Percentiles rank a stretch among this genome's conserved stretches.
Evolutionary conservation across 306 rosid species (phyloP).

Genomic region (Casuarina equisetifolia): DNA sequence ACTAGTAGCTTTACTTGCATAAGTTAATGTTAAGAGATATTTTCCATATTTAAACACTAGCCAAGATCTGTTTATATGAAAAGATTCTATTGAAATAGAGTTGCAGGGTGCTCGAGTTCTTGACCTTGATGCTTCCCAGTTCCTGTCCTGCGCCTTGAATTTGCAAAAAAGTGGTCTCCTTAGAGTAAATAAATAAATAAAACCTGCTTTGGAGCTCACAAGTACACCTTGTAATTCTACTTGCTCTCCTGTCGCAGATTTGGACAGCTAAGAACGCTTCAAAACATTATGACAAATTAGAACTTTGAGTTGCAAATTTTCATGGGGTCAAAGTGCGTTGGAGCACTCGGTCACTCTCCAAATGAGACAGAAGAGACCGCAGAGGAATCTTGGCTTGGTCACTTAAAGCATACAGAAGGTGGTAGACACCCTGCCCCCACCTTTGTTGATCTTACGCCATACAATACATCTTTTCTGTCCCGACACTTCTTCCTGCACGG

Average conservation of each 20-base stretch:
- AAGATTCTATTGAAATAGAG: no score
- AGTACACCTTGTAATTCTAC: conserved; percentile 18
- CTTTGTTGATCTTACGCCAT: conserved; percentile 51
- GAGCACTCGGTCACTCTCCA: conserved; percentile 44
- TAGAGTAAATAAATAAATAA: neutral
- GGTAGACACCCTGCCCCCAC: conserved; percentile 70
- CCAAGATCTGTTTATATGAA: no score
- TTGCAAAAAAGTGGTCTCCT: neutral
- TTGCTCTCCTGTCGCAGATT: conserved; percentile 32
- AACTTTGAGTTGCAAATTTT: conserved; percentile 27
- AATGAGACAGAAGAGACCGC: conserved; percentile 46
- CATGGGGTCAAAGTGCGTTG: conserved; percentile 38
- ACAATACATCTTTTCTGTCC: conserved; percentile 21
- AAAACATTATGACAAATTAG: conserved; percentile 33
- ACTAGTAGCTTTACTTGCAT: neutral
- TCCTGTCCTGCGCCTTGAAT: neutral
- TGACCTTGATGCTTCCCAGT: no score
- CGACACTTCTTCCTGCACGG: no score
- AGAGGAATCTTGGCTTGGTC: conserved; percentile 33
- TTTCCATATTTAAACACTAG: no score
- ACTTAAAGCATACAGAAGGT: conserved; percentile 45
- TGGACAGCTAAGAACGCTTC: conserved; percentile 19
- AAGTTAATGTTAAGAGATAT: no score
- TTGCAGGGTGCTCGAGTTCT: no score
- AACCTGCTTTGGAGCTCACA: conserved; percentile 3